A percentile compares a stretch with the other conserved stretches of the same genome.
Evolutionary conservation across 768 basidiomycete species (phyloP).

Genomic region (Termitomyces sp.): DNA sequence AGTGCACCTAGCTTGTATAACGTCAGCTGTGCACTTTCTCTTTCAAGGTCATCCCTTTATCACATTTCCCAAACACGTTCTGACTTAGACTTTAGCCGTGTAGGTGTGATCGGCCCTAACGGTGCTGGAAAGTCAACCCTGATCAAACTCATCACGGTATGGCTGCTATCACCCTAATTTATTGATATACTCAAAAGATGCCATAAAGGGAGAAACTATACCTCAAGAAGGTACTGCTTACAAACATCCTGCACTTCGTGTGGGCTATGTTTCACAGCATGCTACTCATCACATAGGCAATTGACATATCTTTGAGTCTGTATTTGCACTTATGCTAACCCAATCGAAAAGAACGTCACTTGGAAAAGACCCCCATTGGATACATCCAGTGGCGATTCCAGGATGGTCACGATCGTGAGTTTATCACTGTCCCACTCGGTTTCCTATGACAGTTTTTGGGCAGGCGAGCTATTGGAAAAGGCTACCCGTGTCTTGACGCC

Average conservation of each 20-base stretch:
- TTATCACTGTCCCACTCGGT: constrained; percentile 11
- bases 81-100: constrained; percentile 54
- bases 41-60: constrained; percentile 64
- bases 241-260: constrained; percentile 90
- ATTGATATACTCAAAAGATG: neutral
- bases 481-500: constrained; percentile 85
- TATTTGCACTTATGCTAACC: constrained; percentile 7
- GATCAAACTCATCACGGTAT: constrained; percentile 87
- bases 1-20: constrained; percentile 75
- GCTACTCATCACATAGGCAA: constrained; percentile 93
- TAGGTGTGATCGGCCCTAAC: constrained; percentile 90
- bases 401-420: constrained; percentile 91
- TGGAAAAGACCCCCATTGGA: constrained; percentile 94
- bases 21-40: constrained; percentile 89
- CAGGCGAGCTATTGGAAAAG: constrained; percentile 89
- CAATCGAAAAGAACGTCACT: constrained; percentile 64
- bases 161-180: constrained; percentile 17
- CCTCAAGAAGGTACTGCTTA: constrained; percentile 91
- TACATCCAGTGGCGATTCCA: constrained; percentile 99
- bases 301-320: constrained; percentile 1
- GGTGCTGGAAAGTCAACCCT: constrained; percentile 96
- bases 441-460: neutral
- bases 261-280: constrained; percentile 97
- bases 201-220: constrained; percentile 73
- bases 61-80: constrained; percentile 13